Evolutionary conservation across 2,329 filamentous ascomycete genomes (phyloP), one percentile per base, ranked within the genome.

Genomic region (Penicillium sp.): DNA sequence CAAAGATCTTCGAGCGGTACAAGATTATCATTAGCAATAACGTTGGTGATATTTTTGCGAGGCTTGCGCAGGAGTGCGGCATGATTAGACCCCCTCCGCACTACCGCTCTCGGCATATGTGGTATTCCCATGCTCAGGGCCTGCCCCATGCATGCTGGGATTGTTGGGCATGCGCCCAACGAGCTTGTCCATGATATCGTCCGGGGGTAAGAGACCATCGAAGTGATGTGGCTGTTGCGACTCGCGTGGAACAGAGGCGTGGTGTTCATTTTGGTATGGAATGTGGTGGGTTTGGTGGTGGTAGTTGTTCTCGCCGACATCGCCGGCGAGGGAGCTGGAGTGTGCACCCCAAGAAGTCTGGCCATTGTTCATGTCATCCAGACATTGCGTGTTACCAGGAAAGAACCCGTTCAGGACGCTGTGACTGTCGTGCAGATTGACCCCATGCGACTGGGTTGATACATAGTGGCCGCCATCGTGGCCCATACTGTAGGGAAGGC

Each of bases 161-260:
- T 62, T 65, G 28, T 56, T 57, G 33, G 66, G 54, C 46, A 69
- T 63, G 13, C 63, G 60, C 26, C 66, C 63, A 32, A 69, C 66
- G 28, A 69, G 48, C 52, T 68, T 69, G 41, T 67, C 65, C 51
- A 68, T 66, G 50, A 69, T 52, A 44, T 69, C 66, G 36, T 69
- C 67, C 0, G 65, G 57, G 8, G 64, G 57, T 46, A 67, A 48
- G 24, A 69, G 51, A 3, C 59, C 61, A 41, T 69, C 67, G 9
- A 68, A 63, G 9, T 63, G 55, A 45, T 59, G 65, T 32, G 50
- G 43, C 40, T 63, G 65, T 35, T 67, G 63, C 26, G 62, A 52
- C 47, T 68, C 67, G 9, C 67, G 64, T 24, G 66, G 61, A 4
- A 59, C 61, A 6, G 66, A 43, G 9, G 50, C 59, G 13, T 64